Conservation (phyloP, 208 protist genomes). For the Leptomonas pyrrhocoris region DNA sequence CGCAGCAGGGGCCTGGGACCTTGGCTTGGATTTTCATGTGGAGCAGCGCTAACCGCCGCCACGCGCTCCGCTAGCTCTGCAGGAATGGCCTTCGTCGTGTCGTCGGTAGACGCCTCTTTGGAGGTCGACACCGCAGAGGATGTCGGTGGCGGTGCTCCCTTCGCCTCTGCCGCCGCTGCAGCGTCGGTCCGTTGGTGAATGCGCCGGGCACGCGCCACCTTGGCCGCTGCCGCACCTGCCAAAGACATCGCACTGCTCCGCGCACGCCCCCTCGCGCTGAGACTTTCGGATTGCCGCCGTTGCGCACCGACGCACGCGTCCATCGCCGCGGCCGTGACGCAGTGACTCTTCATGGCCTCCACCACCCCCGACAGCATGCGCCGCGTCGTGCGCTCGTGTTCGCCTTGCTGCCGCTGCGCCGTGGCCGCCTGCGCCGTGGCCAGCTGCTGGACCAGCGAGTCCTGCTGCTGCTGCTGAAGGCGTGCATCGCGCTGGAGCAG, state of each 20-base stretch:
- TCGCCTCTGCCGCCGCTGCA: no score
- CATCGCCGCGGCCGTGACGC: conserved; percentile 6
- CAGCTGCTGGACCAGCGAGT: conserved; percentile 52
- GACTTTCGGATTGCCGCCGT: background rate
- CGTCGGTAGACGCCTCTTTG: background rate
- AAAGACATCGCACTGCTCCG: background rate
- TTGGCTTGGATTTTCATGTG: no score
- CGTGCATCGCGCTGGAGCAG: conserved; percentile 52
- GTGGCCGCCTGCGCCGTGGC: conserved; percentile 34
- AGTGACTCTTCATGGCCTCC: conserved; percentile 34
- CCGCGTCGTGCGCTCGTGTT: conserved; percentile 31
- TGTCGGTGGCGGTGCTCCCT: no score
- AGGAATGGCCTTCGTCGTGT: no score
- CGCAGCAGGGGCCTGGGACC: no score
- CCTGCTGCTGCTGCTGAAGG: conserved; percentile 45
- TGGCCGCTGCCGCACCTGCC: background rate
- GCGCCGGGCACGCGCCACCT: background rate
- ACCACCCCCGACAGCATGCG: conserved; percentile 41
- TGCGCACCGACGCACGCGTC: background rate
- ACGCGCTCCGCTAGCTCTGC: no score
- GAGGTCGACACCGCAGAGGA: background rate
- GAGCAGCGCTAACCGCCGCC: no score
- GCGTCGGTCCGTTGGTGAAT: background rate
- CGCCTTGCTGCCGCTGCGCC: conserved; percentile 27
- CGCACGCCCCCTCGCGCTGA: background rate